Base-by-base conservation (phyloP, 2,329 filamentous ascomycete species). In the Aureobasidium vineae region DNA sequence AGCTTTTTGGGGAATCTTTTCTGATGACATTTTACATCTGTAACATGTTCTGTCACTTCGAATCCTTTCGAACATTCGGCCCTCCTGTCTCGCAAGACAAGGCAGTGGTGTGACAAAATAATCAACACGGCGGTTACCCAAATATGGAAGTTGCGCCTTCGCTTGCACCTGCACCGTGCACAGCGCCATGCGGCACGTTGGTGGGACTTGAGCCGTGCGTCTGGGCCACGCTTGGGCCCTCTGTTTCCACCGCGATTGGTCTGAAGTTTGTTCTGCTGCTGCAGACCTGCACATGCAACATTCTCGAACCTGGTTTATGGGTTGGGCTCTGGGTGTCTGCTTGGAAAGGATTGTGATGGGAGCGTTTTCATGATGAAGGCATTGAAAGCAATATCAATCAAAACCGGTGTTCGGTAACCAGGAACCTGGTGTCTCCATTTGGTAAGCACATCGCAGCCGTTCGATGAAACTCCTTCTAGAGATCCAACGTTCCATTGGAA, bases 231-330 rank as follows among this genome's bases (percentile, higher is more conserved):
- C 56, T 47, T 60, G 28, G 56, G 13, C 56, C 56, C 16, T 26
- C 19, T 47, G 56, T 60, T 41, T 60, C 56, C 36, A 60, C 56
- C 19, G 13, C 56, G 28, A 60, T 19, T 47, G 28, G 56, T 47
- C 31, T 16, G 41, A 47, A 59, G 56, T 31, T 36, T 47, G 40
- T 59, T 45, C 31, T 31, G 54, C 54, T 19, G 23, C 21, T 56
- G 54, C 36, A 36, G 26, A 16, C 15, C 36, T 36, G 26, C 50
- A 36, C 13, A 10, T 36, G 33, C 33, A 36, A 13, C 31, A 5
- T 36, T 53, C 28, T 59, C 40, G 19, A 59, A 59, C 54, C 54
- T n/a, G 54, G 54, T 59, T 40, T 33, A n/a, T 45, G 38, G 54
- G 16, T n/a, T 45, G 8, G 38, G 15, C 13, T 21, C 28, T 43